Evolutionary conservation across 768 basidiomycete genomes (phyloP).

Genomic region (Kwoniella dendrophila): DNA sequence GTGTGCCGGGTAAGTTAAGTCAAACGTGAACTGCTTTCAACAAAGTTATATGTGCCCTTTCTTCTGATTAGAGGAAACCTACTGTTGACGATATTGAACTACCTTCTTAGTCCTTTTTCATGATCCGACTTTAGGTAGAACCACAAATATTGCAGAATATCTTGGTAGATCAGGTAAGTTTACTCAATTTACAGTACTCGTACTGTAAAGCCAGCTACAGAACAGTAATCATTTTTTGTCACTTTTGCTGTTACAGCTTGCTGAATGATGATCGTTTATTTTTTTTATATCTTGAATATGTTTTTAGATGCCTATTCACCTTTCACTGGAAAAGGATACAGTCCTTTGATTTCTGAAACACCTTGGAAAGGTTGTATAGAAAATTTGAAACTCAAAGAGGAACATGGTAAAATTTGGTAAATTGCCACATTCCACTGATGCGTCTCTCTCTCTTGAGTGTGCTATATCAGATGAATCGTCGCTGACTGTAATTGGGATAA

Average conservation of each 20-base stretch:
- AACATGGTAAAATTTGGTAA: constrained; percentile 18
- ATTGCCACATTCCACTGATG: neutral
- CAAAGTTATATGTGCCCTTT: neutral
- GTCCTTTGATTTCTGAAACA: constrained; percentile 2
- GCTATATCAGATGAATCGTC: neutral
- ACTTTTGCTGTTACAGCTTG: neutral
- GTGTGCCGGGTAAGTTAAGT: constrained; percentile 5
- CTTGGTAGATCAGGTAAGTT: constrained; percentile 4
- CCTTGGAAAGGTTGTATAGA: constrained; percentile 20
- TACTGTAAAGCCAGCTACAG: neutral
- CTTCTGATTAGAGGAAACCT: neutral
- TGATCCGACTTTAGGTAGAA: constrained; percentile 7
- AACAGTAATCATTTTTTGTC: neutral
- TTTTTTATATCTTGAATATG: neutral
- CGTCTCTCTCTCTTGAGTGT: too few species aligned
- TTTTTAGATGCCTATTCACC: constrained; percentile 15
- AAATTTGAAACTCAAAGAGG: constrained; percentile 18
- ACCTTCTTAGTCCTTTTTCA: constrained; percentile 8
- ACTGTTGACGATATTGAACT: neutral
- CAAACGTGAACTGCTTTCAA: neutral
- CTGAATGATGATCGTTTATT: neutral
- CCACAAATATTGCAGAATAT: constrained; percentile 18
- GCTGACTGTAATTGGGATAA: neutral
- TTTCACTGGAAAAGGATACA: constrained; percentile 20
- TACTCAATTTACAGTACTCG: too few species aligned